Conservation (phyloP, 2,329 filamentous ascomycete genomes). For the Talaromyces sp. region DNA sequence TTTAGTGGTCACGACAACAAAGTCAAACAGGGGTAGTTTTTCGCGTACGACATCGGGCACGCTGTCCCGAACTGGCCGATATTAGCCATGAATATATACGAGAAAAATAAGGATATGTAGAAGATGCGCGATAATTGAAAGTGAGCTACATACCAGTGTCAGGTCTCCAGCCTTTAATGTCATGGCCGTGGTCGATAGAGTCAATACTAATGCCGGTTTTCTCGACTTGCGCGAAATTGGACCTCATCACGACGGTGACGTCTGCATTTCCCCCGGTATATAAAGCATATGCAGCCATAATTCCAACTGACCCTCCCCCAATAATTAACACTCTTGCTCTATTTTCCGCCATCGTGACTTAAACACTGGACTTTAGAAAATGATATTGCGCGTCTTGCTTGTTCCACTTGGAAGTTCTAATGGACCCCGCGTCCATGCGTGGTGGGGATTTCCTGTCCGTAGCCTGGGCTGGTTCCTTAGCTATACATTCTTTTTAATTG, state of each 20-base stretch:
- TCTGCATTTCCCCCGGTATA: constrained; percentile 48
- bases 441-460: not conserved
- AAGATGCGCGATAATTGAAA: not conserved
- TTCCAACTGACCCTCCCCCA: constrained; percentile 55
- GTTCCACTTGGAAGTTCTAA: not conserved
- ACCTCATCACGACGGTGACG: constrained; percentile 54
- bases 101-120: not conserved
- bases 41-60: constrained; percentile 42
- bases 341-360: not conserved
- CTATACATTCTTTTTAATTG: no score
- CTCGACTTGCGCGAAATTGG: constrained; percentile 51
- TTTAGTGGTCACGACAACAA: constrained; percentile 55
- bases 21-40: constrained; percentile 44
- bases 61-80: constrained; percentile 39
- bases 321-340: constrained; percentile 48
- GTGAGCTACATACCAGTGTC: constrained; percentile 26
- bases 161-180: constrained; percentile 41
- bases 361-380: not conserved
- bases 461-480: no score
- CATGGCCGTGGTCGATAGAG: constrained; percentile 51
- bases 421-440: not conserved
- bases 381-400: not conserved
- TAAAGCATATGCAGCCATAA: constrained; percentile 54
- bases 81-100: not conserved
- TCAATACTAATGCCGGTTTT: constrained; percentile 51